Evolutionary conservation across 306 rosid genomes (phyloP), one percentile per base, ranked within the genome.

Genomic region (Vicia sativa): DNA sequence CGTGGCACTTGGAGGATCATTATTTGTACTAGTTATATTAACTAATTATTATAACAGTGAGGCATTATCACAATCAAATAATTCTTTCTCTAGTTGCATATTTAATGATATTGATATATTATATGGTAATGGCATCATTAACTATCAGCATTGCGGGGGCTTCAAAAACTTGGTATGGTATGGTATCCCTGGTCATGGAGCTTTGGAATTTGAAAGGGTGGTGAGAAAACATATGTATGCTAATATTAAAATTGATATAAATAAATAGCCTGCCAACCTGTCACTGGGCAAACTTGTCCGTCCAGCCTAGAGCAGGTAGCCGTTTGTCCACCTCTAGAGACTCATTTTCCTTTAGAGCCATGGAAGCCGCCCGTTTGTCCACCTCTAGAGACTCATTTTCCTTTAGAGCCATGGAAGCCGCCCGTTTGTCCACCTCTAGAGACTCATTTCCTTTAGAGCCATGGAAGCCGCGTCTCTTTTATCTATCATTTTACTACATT

Each of bases 1-100:
- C 97, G 21, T 95, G 99, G 99, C 96, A 95, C 12, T 97, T 90
- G 78, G 97, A 95, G 74, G 99, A 95, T 81, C 97, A 90, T 81
- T 95, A 80, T 78, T 70, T 95, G 80, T 90, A 95, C 79, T 48
- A 19, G 37, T 70, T 85, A 77, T 43, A 9, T 52, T 58, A 64
- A 25, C 16, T 56, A 38, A 43, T 29, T 37, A 38, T 31, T 23
- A 5, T 29, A 28, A 56, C 49, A 39, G 29, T 48, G 5, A 34
- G 16, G 46, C 14, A 6, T 12, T 42, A 63, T 58, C 5, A 12
- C 61, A 60, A 53, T 56, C 74, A 34, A 45, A 66, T 12, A 62
- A 19, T 54, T 68, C 11, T 52, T 25, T 50, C 54, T 60, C 23
- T 9, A 42, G 42, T 54, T 76, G 60, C 63, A 15, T 55, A n/a